These are phyloP conservation scores for Phaeoacremonium minimum DNA, from an alignment of 2,329 filamentous ascomycete genomes.

Conservation along the genomic window DNA sequence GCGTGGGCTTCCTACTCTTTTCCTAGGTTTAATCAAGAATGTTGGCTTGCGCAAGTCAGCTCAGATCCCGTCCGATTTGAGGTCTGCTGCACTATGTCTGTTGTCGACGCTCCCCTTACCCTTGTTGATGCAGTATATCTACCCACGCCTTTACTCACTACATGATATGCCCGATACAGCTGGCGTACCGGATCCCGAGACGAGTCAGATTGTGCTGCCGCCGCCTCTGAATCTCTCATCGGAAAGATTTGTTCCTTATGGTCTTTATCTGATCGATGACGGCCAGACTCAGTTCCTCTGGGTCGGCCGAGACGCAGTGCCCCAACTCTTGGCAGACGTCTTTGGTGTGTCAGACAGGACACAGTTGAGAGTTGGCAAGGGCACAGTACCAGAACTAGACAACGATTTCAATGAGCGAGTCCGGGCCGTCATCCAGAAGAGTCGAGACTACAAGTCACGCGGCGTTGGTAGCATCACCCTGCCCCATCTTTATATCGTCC, in stretches of 20 bases:
- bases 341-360: slow-evolving; percentile 83
- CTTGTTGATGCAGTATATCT: slow-evolving; percentile 89
- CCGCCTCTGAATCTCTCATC: slow-evolving; percentile 83
- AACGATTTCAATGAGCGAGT: slow-evolving; percentile 97
- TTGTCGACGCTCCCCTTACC: slow-evolving; percentile 91
- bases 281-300: slow-evolving; percentile 97
- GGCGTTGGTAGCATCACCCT: slow-evolving; percentile 91
- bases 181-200: slow-evolving; percentile 78
- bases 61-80: slow-evolving; percentile 89
- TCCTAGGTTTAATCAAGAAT: slow-evolving; percentile 94
- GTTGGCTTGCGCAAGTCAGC: slow-evolving; percentile 89
- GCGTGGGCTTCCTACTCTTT: slow-evolving; percentile 80
- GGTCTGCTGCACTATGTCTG: slow-evolving; percentile 86
- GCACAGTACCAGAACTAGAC: slow-evolving; percentile 78
- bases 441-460: slow-evolving; percentile 77
- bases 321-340: slow-evolving; percentile 81
- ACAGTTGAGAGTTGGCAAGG: slow-evolving; percentile 88
- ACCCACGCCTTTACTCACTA: slow-evolving; percentile 77
- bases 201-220: slow-evolving; percentile 84
- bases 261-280: slow-evolving; percentile 93
- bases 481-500: slow-evolving; percentile 87
- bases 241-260: slow-evolving; percentile 81
- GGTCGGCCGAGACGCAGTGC: slow-evolving; percentile 89
- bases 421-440: slow-evolving; percentile 87
- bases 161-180: slow-evolving; percentile 97